Evolutionary conservation across 2,329 filamentous ascomycete species (phyloP).

Genomic region (Didymella segeticola): DNA sequence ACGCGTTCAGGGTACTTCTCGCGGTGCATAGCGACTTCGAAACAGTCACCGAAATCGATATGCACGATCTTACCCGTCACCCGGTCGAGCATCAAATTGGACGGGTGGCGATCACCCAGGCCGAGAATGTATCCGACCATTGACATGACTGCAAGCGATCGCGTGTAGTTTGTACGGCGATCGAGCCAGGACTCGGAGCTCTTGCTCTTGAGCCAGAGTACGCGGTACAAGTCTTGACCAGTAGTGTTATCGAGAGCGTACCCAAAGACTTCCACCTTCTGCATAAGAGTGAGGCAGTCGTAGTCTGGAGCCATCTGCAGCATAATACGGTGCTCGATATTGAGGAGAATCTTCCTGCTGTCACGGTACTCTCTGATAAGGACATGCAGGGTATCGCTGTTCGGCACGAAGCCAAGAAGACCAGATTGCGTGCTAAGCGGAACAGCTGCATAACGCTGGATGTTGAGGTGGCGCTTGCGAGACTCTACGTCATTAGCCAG

Average conservation of each 20-base stretch:
- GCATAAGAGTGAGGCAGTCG: conserved; percentile 98
- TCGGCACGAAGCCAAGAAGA: conserved; percentile 93
- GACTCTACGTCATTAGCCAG: conserved; percentile 93
- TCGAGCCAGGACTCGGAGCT: conserved; percentile 98
- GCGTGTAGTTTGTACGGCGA: conserved; percentile 96
- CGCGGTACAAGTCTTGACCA: conserved; percentile 95
- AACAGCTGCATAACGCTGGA: conserved; percentile 95
- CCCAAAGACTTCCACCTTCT: conserved; percentile 99
- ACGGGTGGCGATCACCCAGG: conserved; percentile 94
- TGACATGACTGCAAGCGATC: conserved; percentile 98
- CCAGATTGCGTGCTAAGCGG: conserved; percentile 96
- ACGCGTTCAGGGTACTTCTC: conserved; percentile 98
- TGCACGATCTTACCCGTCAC: conserved; percentile 97
- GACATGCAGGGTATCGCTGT: conserved; percentile 96
- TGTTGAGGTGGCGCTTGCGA: conserved; percentile 95
- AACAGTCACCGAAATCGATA: conserved; percentile 99
- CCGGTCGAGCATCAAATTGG: conserved; percentile 95
- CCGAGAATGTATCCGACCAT: conserved; percentile 99
- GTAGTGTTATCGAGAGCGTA: conserved; percentile 99
- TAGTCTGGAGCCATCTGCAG: conserved; percentile 99
- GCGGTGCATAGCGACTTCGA: conserved; percentile 98
- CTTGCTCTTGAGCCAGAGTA: conserved; percentile 98
- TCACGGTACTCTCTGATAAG: conserved; percentile 98
- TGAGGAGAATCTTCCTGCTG: conserved; percentile 94
- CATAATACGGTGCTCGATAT: conserved; percentile 99